phyloP scores from a whole-genome alignment of 139 green algal genomes.

The Protoeuglena noctilucae region DNA sequence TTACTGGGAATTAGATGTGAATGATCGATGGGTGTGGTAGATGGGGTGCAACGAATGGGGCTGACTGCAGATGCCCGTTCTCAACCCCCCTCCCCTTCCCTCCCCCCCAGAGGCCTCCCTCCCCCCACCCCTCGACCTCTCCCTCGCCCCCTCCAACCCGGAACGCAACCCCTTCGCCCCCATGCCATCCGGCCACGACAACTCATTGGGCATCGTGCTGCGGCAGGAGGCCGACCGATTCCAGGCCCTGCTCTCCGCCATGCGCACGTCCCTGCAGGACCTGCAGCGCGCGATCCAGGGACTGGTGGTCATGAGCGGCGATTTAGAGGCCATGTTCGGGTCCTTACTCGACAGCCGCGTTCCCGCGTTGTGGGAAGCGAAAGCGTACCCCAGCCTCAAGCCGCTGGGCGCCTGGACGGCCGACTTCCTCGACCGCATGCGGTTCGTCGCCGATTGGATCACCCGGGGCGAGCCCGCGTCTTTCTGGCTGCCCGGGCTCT shows the following conservation, averaged over 20 bases:
- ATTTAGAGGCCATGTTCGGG: constrained; percentile 60
- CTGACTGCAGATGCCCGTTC: not conserved
- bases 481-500: constrained; percentile 73
- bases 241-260: constrained; percentile 22
- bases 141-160: constrained; percentile 5
- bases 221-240: constrained; percentile 53
- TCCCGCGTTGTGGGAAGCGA: constrained; percentile 43
- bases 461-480: constrained; percentile 31
- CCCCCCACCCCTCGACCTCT: constrained; percentile 19
- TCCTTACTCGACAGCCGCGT: constrained; percentile 59
- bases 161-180: constrained; percentile 33
- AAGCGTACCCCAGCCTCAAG: constrained; percentile 65
- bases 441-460: constrained; percentile 65
- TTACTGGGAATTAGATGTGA: too few relatives aligned
- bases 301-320: constrained; percentile 62
- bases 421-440: constrained; percentile 53
- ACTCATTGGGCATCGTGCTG: constrained; percentile 58
- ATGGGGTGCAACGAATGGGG: not conserved
- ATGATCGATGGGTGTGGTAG: too few relatives aligned
- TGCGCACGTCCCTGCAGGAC: constrained; percentile 36
- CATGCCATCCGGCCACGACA: constrained; percentile 30
- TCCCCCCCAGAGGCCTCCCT: constrained; percentile 23
- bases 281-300: constrained; percentile 64
- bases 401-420: constrained; percentile 53
- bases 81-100: too few relatives aligned